phyloP scores from a whole-genome alignment of 768 basidiomycete species.

The Cystofilobasidium bisporidii region DNA sequence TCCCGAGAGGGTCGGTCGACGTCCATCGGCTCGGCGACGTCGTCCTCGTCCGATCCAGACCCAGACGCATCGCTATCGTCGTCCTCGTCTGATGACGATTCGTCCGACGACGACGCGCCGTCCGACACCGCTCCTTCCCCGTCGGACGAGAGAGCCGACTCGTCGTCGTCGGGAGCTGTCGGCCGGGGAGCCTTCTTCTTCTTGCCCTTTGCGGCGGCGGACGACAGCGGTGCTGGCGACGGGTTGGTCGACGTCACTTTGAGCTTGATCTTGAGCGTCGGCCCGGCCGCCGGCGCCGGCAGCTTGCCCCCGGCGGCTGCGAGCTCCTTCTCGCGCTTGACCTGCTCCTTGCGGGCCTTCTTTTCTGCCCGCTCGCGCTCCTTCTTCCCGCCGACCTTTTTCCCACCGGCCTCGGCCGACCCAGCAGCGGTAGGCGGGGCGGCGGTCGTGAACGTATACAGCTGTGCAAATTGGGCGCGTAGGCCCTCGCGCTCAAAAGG shows the following conservation, averaged over 20 bases:
- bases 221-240: not conserved
- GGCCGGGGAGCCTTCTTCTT: too few relatives aligned
- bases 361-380: conserved; percentile 2
- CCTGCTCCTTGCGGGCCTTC: not conserved
- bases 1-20: not conserved
- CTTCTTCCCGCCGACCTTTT: not conserved
- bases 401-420: too few relatives aligned
- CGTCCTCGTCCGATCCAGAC: too few relatives aligned
- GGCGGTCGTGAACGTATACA: not conserved
- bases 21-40: not conserved
- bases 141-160: conserved; percentile 4
- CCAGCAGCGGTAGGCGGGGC: too few relatives aligned
- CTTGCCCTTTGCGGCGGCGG: not conserved
- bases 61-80: not conserved
- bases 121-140: not conserved
- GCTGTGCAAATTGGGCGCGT: not conserved
- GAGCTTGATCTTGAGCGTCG: conserved; percentile 22
- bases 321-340: conserved; percentile 9
- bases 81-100: conserved; percentile 15
- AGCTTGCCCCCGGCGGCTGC: not conserved
- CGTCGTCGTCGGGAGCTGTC: not conserved
- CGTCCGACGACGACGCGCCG: conserved; percentile 2
- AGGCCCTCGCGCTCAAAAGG: conserved; percentile 15
- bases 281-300: not conserved
- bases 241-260: conserved; percentile 14